Evolutionary conservation across 2,329 filamentous ascomycete genomes (phyloP).

Genomic region (Aspergillus sp.): DNA sequence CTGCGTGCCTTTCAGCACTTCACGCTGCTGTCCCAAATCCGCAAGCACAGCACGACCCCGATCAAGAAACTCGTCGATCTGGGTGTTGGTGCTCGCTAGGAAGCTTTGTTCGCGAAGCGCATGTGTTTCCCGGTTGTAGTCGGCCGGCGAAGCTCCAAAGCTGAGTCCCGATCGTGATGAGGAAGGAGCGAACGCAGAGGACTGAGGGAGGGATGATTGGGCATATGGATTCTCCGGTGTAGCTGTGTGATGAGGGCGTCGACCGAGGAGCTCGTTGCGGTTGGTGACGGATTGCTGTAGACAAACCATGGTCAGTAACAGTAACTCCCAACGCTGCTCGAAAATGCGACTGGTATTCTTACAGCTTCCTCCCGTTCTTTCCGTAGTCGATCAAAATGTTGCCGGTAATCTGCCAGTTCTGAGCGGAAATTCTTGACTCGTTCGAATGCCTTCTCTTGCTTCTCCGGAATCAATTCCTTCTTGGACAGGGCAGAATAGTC

Average conservation of each 20-base stretch:
- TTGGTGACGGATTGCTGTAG: slow-evolving; percentile 63
- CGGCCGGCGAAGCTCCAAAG: slow-evolving; percentile 51
- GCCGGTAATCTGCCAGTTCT: slow-evolving; percentile 78
- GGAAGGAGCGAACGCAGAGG: slow-evolving; percentile 44
- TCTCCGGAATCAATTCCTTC: slow-evolving; percentile 85
- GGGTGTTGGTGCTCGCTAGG: slow-evolving; percentile 75
- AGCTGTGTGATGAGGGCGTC: slow-evolving; percentile 74
- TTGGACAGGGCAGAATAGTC: slow-evolving; percentile 85
- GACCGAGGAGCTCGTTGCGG: slow-evolving; percentile 78
- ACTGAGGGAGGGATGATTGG: slow-evolving; percentile 53
- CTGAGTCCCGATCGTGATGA: slow-evolving; percentile 42
- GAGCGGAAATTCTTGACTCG: slow-evolving; percentile 80
- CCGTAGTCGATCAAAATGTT: slow-evolving; percentile 76
- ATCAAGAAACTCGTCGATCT: slow-evolving; percentile 92
- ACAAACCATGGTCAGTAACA: not conserved
- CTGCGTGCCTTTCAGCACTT: slow-evolving; percentile 95
- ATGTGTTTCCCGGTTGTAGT: slow-evolving; percentile 74
- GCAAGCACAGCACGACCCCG: slow-evolving; percentile 86
- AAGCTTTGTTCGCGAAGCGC: slow-evolving; percentile 89
- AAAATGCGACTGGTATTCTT: slow-evolving; percentile 22
- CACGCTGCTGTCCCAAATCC: slow-evolving; percentile 84
- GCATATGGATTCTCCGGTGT: slow-evolving; percentile 94
- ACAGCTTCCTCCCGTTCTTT: slow-evolving; percentile 73
- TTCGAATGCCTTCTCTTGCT: slow-evolving; percentile 87
- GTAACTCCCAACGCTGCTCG: not conserved